Evolutionary conservation across 257 asterid species (phyloP), one percentile per base, ranked within the genome.

Genomic region (Osmanthus fragrans): DNA sequence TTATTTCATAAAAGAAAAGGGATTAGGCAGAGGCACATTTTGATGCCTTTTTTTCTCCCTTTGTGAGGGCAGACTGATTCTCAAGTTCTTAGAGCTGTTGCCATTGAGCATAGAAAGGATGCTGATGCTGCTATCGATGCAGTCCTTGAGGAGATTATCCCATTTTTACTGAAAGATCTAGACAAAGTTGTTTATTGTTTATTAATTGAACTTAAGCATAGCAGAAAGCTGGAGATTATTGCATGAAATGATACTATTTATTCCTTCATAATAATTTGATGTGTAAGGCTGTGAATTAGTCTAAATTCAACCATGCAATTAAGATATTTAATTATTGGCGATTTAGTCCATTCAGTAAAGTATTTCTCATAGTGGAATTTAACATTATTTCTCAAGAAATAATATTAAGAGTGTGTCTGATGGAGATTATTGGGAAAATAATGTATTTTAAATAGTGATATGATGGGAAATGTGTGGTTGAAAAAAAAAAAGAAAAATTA

Each of bases 51-150:
- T 36, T 21, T 49, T 37, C 64, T 51, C 33, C 23, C 39, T 27
- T 64, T 11, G 63, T 79, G 77, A 73, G 68, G 70, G 47, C 76
- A 95, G 99, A 76, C 93, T 84, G 99, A 95, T 83, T 33, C 76
- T 65, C 92, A 97, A 74, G 87, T 85, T 54, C 91, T 95, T 51
- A 86, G 82, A 82, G 98, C 96, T 76, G 98, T 89, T 82, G 91
- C 99, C 13, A 79, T 90, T 71, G 99, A 95, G 89, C 92, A 94
- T 76, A 64, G 81, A 71, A 88, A 86, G 77, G 98, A 95, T 81
- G 82, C 75, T 16, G 87, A 87, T 82, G 81, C 85, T 23, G 99
- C 99, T 71, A 96, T 86, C 32, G 86, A 68, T 82, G 89, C 86
- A 19, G 96, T 95, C 37, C 85, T 91, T n/a, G 87, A 56, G 65